A percentile compares a stretch with the other conserved stretches of the same genome.
phyloP scores from a whole-genome alignment of 345 rosid species.

The Arabis hirsuta region DNA sequence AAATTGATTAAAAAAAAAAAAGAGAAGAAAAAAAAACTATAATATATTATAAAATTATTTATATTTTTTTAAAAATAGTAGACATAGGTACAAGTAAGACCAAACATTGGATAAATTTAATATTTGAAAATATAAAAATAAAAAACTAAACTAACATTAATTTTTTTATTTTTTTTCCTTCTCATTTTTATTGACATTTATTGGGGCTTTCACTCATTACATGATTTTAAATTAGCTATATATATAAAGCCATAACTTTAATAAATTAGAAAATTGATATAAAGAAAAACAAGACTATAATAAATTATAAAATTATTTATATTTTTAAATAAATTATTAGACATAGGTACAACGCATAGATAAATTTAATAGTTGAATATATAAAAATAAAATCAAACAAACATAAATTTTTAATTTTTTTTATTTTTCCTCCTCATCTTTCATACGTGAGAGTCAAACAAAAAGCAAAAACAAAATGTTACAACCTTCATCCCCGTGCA shows the following conservation, averaged over 20 bases:
- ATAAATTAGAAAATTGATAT: neutral
- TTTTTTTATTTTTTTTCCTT: neutral
- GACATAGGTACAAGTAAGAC: conserved; percentile 16
- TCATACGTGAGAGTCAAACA: conserved; percentile 35
- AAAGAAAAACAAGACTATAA: neutral
- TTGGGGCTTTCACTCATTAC: no score
- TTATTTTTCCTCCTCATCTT: conserved; percentile 2
- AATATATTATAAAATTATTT: neutral
- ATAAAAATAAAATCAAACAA: conserved; percentile 23
- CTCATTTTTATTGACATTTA: neutral
- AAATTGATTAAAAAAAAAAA: no score
- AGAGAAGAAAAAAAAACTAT: neutral
- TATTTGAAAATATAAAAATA: conserved; percentile 7
- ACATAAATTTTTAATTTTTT: neutral
- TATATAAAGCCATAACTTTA: neutral
- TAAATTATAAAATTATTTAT: neutral
- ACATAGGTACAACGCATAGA: conserved; percentile 29
- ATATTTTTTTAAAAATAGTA: neutral
- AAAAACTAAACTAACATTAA: conserved; percentile 21
- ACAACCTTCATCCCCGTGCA: conserved; percentile 39
- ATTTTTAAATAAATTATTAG: neutral
- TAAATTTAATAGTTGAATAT: conserved; percentile 11
- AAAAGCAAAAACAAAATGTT: conserved; percentile 21
- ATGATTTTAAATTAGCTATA: neutral
- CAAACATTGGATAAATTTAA: conserved; percentile 8